A percentile compares a stretch with the other conserved stretches of the same genome.
Evolutionary conservation across 1,284 basidiomycete species (phyloP).

Genomic region (Microbotryum silenes-acaulis): DNA sequence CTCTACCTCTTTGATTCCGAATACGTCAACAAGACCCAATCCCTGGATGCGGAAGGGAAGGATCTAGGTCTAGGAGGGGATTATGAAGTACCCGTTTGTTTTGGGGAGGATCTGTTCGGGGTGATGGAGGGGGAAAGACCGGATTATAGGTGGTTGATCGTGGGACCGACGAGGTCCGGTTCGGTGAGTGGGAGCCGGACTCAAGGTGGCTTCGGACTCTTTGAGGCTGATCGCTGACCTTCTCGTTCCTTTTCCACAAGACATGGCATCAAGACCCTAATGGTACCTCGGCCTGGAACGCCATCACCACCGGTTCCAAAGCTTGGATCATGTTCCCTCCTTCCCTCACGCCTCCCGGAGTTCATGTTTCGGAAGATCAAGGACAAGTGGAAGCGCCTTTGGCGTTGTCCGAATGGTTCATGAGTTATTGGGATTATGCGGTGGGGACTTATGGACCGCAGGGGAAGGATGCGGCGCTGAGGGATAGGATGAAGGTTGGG

Average conservation of each 20-base stretch:
- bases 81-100: constrained; percentile 34
- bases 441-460: constrained; percentile 38
- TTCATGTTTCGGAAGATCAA: constrained; percentile 42
- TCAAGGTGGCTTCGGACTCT: constrained; percentile 6
- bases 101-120: constrained; percentile 37
- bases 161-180: background rate
- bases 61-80: constrained; percentile 31
- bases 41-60: constrained; percentile 3
- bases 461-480: constrained; percentile 25
- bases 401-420: constrained; percentile 43
- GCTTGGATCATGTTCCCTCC: constrained; percentile 45
- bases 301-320: constrained; percentile 41
- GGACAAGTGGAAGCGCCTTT: constrained; percentile 41
- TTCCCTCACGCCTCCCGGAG: constrained; percentile 42
- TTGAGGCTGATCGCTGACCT: constrained; percentile 34
- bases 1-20: constrained; percentile 39
- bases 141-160: constrained; percentile 38
- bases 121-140: constrained; percentile 37
- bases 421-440: constrained; percentile 41
- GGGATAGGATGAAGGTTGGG: constrained; percentile 41
- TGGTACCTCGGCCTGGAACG: constrained; percentile 42
- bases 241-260: constrained; percentile 34
- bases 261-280: constrained; percentile 38
- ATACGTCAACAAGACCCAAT: constrained; percentile 36
- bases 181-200: no score